These are phyloP conservation scores for Asterochloris erici DNA, from an alignment of 139 green algal genomes.

Conservation along the genomic window DNA sequence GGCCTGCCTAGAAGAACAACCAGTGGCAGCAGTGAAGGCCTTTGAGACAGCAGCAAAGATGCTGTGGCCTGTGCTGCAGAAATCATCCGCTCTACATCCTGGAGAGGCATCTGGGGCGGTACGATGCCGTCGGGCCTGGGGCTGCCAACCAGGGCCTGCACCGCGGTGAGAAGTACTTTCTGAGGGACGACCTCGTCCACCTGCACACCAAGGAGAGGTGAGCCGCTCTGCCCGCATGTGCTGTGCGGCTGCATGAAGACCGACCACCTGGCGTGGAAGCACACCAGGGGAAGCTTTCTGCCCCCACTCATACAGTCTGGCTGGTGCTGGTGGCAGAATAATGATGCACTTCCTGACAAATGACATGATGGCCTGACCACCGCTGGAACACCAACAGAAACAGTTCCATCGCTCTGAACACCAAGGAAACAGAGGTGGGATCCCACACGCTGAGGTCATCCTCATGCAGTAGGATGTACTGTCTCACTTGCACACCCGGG, in stretches of 20 bases:
- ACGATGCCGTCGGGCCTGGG: constrained; percentile 54
- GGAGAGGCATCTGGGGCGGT: constrained; percentile 75
- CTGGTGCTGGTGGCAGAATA: too few relatives aligned
- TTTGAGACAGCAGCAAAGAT: neutral
- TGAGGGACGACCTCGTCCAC: constrained; percentile 46
- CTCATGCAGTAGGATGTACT: too few relatives aligned
- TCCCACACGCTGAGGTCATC: too few relatives aligned
- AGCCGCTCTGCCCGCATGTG: neutral
- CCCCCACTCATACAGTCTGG: too few relatives aligned
- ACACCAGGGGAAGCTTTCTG: too few relatives aligned
- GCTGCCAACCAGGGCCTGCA: constrained; percentile 55
- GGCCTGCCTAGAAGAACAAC: neutral
- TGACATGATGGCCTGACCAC: too few relatives aligned
- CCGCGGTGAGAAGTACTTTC: constrained; percentile 68
- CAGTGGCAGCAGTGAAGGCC: neutral
- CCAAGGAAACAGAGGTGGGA: too few relatives aligned
- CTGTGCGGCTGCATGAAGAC: neutral
- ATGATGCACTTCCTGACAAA: too few relatives aligned
- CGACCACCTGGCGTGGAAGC: too few relatives aligned
- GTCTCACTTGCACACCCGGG: too few relatives aligned
- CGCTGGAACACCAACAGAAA: too few relatives aligned
- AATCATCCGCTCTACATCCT: constrained; percentile 69
- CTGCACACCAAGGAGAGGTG: constrained; percentile 70
- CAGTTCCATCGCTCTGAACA: too few relatives aligned
- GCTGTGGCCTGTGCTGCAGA: neutral